These are phyloP conservation scores for Cicer bijugum DNA, from an alignment of 306 rosid genomes.

Conservation along the genomic window DNA sequence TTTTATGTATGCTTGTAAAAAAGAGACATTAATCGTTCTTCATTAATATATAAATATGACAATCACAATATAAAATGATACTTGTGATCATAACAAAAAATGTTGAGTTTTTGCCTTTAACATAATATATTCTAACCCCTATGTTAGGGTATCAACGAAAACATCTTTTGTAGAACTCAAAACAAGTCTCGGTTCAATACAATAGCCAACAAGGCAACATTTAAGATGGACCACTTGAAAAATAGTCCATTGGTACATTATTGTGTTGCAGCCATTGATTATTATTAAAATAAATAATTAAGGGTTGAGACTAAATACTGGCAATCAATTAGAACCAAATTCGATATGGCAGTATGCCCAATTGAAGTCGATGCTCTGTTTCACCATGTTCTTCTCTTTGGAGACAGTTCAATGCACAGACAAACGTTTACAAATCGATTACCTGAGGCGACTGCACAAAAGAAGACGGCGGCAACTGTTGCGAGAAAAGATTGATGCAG, in stretches of 20 bases:
- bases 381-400: background rate
- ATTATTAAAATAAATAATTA: background rate
- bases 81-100: background rate
- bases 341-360: background rate
- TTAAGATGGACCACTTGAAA: background rate
- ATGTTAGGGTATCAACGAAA: background rate
- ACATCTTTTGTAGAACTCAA: background rate
- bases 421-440: background rate
- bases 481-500: background rate
- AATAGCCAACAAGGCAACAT: background rate
- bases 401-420: background rate
- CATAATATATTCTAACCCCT: background rate
- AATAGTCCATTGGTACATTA: background rate
- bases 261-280: background rate
- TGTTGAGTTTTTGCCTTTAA: background rate
- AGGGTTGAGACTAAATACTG: background rate
- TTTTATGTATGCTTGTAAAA: background rate
- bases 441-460: background rate
- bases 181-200: background rate
- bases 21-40: background rate
- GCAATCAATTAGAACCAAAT: background rate
- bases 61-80: background rate
- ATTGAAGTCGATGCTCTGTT: background rate
- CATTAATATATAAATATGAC: background rate
- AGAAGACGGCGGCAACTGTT: background rate